Evolutionary conservation across 1,284 basidiomycete genomes (phyloP).

Genomic region (Leccinum griseonigrum): DNA sequence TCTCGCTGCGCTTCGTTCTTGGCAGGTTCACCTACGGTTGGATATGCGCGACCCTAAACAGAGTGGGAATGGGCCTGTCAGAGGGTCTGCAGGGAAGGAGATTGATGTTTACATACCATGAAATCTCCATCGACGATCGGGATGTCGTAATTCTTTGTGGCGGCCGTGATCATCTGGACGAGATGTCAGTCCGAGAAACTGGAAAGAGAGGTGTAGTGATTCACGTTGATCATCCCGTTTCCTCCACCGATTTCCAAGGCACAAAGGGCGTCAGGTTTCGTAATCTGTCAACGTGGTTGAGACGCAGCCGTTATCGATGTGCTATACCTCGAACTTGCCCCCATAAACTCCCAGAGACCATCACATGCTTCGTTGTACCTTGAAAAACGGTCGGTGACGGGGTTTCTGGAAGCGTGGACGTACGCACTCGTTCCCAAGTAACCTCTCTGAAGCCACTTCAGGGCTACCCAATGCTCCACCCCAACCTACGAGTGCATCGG

Average conservation of each 20-base stretch:
- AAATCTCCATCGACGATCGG: slow-evolving; percentile 46
- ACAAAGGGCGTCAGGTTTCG: slow-evolving; percentile 38
- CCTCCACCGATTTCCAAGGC: slow-evolving; percentile 54
- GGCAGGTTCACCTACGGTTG: slow-evolving; percentile 22
- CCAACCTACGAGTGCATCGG: slow-evolving; percentile 35
- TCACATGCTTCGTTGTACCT: slow-evolving; percentile 34
- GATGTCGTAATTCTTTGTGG: slow-evolving; percentile 36
- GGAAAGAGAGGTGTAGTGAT: slow-evolving; percentile 1
- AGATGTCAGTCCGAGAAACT: slow-evolving; percentile 10
- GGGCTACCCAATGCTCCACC: slow-evolving; percentile 39
- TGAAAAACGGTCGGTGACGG: neutral
- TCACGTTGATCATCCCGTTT: slow-evolving; percentile 53
- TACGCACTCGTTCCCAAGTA: slow-evolving; percentile 40
- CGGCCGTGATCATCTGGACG: slow-evolving; percentile 36
- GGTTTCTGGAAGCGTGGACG: slow-evolving; percentile 4
- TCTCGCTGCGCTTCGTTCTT: neutral
- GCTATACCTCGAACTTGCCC: slow-evolving; percentile 15
- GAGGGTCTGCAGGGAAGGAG: slow-evolving; percentile 1
- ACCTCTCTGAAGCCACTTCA: slow-evolving; percentile 37
- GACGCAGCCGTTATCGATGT: slow-evolving; percentile 1
- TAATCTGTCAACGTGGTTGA: slow-evolving; percentile 25
- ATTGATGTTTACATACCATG: slow-evolving; percentile 37
- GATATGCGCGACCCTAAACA: slow-evolving; percentile 37
- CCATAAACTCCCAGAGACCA: slow-evolving; percentile 27
- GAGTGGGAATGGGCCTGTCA: slow-evolving; percentile 4